These are phyloP conservation scores for Phytophthora pistaciae DNA, from an alignment of 352 stramenopile species.

Conservation along the genomic window DNA sequence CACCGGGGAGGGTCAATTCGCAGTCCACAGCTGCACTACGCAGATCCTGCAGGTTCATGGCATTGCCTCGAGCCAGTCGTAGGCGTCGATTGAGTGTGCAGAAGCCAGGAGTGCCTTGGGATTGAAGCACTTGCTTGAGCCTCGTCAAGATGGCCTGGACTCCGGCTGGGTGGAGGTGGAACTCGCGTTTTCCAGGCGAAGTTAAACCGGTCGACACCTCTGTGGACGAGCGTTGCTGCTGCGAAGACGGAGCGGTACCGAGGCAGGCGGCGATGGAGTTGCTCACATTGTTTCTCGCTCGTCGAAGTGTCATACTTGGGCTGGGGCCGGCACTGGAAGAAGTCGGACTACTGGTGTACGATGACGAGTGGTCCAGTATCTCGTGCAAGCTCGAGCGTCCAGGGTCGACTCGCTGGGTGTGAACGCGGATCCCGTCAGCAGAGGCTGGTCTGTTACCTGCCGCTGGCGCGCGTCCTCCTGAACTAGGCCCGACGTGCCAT, in stretches of 20 bases:
- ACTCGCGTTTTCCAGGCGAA: constrained; percentile 30
- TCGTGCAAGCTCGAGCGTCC: constrained; percentile 58
- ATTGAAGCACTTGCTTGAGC: constrained; percentile 60
- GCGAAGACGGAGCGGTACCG: constrained; percentile 17
- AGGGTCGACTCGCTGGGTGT: constrained; percentile 14
- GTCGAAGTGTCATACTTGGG: constrained; percentile 36
- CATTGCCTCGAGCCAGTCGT: constrained; percentile 49
- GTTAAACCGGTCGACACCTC: constrained; percentile 16
- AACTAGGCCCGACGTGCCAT: constrained; percentile 69
- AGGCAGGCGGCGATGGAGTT: constrained; percentile 66
- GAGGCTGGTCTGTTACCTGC: neutral
- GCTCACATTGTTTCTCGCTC: constrained; percentile 60
- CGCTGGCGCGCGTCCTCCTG: constrained; percentile 21
- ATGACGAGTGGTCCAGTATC: constrained; percentile 62
- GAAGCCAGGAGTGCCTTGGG: constrained; percentile 75
- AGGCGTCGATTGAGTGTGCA: constrained; percentile 70
- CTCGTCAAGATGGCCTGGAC: constrained; percentile 67
- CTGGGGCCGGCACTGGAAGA: constrained; percentile 17
- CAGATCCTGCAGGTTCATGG: constrained; percentile 83
- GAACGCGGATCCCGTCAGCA: constrained; percentile 27
- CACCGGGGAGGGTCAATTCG: constrained; percentile 47
- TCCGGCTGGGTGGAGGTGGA: constrained; percentile 49
- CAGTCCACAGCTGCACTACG: constrained; percentile 67
- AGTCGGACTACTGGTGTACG: constrained; percentile 8
- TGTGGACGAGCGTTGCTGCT: constrained; percentile 3